These are phyloP conservation scores for Populus hybrid DNA, from an alignment of 441 rosid genomes.

Conservation along the genomic window DNA sequence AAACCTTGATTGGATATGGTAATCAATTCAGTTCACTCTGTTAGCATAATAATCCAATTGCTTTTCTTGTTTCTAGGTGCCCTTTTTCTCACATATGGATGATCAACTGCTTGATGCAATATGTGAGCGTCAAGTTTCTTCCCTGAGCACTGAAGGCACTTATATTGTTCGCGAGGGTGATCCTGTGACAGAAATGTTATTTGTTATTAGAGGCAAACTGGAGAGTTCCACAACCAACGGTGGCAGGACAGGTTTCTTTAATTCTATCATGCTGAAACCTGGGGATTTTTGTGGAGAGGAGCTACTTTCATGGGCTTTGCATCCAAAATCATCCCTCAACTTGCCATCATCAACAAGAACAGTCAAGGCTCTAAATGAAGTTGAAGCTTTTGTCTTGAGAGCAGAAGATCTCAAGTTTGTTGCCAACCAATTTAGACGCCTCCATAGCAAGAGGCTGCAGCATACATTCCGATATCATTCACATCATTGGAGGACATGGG, in stretches of 20 bases:
- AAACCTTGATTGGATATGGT: too few relatives aligned
- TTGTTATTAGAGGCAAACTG: conserved; percentile 76
- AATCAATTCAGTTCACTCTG: too few relatives aligned
- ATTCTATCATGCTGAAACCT: conserved; percentile 64
- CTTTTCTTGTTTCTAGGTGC: too few relatives aligned
- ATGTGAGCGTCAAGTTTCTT: too few relatives aligned
- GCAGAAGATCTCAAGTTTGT: conserved; percentile 95
- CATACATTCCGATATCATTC: conserved; percentile 88
- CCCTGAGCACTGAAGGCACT: too few relatives aligned
- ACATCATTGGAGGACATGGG: conserved; percentile 98
- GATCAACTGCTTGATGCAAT: too few relatives aligned
- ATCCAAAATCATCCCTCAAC: conserved; percentile 70
- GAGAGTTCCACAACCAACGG: conserved; percentile 96
- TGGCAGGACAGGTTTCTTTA: conserved; percentile 93
- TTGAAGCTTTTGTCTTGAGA: conserved; percentile 82
- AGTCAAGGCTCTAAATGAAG: conserved; percentile 74
- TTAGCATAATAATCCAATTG: too few relatives aligned
- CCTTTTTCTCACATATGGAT: too few relatives aligned
- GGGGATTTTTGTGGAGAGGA: conserved; percentile 96
- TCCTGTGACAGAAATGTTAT: conserved; percentile 82
- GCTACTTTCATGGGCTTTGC: conserved; percentile 88
- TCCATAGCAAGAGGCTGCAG: conserved; percentile 92
- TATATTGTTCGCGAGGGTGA: conserved; percentile 54
- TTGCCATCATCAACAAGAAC: conserved; percentile 95
- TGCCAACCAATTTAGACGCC: conserved; percentile 85